These are phyloP conservation scores for Xylogone sp. DNA, from an alignment of 2,329 filamentous ascomycete genomes.

Conservation along the genomic window DNA sequence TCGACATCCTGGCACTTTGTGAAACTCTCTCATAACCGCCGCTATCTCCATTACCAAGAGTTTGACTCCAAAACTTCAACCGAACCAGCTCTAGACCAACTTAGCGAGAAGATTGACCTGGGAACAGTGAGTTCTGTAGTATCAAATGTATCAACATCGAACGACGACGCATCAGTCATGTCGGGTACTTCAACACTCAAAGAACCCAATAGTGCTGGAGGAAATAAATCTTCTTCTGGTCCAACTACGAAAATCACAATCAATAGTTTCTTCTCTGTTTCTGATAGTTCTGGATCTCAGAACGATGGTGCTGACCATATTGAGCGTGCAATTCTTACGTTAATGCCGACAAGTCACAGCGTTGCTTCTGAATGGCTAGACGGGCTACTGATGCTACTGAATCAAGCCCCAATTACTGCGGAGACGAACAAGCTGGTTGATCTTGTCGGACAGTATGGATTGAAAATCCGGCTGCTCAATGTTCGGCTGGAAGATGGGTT, in stretches of 20 bases:
- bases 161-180: conserved; percentile 44
- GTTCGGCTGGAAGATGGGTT: conserved; percentile 78
- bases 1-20: conserved; percentile 68
- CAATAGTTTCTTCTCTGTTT: conserved; percentile 57
- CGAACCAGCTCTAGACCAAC: conserved; percentile 67
- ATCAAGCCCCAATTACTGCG: conserved; percentile 93
- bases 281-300: conserved; percentile 18
- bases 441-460: conserved; percentile 81
- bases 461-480: conserved; percentile 90
- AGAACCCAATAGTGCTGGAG: conserved; percentile 22
- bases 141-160: conserved; percentile 66
- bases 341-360: conserved; percentile 76
- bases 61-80: conserved; percentile 63
- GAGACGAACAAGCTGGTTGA: conserved; percentile 89
- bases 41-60: conserved; percentile 86
- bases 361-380: conserved; percentile 96
- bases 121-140: conserved; percentile 87
- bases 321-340: conserved; percentile 75
- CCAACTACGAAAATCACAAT: conserved; percentile 84
- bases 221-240: background rate
- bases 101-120: conserved; percentile 82
- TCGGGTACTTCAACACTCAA: conserved; percentile 38
- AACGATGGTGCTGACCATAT: conserved; percentile 35
- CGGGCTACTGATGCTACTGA: conserved; percentile 88
- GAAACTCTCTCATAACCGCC: conserved; percentile 83